A percentile compares a stretch with the other conserved stretches of the same genome.
phyloP scores from a whole-genome alignment of 179 eudicot species.

The Vitellaria paradoxa region DNA sequence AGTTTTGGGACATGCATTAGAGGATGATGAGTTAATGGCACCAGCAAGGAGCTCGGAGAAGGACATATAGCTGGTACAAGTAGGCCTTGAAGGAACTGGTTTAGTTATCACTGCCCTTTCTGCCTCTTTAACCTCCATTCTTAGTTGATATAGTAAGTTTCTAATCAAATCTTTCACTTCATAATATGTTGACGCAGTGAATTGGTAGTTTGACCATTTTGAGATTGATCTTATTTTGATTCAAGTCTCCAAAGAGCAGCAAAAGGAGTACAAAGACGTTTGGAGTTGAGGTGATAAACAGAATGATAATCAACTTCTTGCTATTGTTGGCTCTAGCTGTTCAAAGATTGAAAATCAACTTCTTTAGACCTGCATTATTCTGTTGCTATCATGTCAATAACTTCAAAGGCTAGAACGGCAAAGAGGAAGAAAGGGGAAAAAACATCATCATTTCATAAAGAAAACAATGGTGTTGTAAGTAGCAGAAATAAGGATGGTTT shows the following conservation, averaged over 20 bases:
- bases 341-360: background rate
- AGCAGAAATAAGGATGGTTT: no score
- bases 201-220: background rate
- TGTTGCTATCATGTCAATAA: background rate
- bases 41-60: constrained; percentile 69
- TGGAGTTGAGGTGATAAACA: background rate
- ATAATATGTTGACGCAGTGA: no score
- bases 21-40: constrained; percentile 47
- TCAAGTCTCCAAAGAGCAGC: constrained; percentile 1
- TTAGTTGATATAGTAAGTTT: background rate
- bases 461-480: no score
- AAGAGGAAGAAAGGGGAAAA: background rate
- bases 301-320: constrained; percentile 12
- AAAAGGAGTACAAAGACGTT: background rate
- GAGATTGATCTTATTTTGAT: background rate
- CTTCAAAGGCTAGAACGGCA: background rate
- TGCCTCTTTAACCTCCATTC: constrained; percentile 59
- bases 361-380: constrained; percentile 2
- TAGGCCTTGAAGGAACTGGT: constrained; percentile 89
- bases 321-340: background rate
- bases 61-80: constrained; percentile 43
- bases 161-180: background rate
- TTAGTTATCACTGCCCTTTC: constrained; percentile 59
- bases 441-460: background rate
- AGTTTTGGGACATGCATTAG: constrained; percentile 33